A percentile compares a stretch with the other conserved stretches of the same genome.
These are phyloP conservation scores for Zostera marina DNA, from an alignment of 116 monocot genomes.

Conservation along the genomic window DNA sequence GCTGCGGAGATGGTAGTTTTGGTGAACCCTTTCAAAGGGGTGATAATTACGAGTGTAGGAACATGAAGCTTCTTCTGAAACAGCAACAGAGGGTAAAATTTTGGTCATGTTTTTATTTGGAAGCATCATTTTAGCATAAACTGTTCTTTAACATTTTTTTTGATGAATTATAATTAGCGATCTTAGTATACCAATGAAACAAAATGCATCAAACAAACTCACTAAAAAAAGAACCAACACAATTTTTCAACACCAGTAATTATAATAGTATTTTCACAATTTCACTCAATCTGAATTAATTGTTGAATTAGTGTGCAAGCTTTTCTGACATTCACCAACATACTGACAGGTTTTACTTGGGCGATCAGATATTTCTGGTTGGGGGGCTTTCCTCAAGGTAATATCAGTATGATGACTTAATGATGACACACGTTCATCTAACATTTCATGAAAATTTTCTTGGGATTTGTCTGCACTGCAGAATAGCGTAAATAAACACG, in stretches of 20 bases:
- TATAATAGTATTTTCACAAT: too few species aligned
- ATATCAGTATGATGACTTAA: neutral
- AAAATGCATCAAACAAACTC: too few species aligned
- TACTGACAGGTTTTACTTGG: constrained; percentile 71
- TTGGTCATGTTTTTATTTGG: neutral
- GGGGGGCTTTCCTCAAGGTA: constrained; percentile 98
- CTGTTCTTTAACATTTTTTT: too few species aligned
- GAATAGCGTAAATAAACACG: constrained; percentile 94
- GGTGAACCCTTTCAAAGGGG: constrained; percentile 84
- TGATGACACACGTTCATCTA: too few species aligned
- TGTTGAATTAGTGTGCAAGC: neutral
- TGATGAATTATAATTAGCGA: too few species aligned
- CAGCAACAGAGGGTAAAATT: constrained; percentile 87
- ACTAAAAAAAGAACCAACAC: too few species aligned
- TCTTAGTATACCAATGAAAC: too few species aligned
- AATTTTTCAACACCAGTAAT: too few species aligned
- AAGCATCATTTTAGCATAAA: too few species aligned
- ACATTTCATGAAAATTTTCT: too few species aligned
- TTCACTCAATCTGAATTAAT: neutral
- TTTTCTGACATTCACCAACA: neutral
- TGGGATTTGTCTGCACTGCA: constrained; percentile 12
- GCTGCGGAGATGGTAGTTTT: constrained; percentile 92
- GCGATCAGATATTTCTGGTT: constrained; percentile 92
- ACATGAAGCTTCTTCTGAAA: constrained; percentile 95
- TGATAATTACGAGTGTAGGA: constrained; percentile 97